Base-by-base conservation (phyloP, 2,329 filamentous ascomycete genomes). In the Alternaria ventricosa region DNA sequence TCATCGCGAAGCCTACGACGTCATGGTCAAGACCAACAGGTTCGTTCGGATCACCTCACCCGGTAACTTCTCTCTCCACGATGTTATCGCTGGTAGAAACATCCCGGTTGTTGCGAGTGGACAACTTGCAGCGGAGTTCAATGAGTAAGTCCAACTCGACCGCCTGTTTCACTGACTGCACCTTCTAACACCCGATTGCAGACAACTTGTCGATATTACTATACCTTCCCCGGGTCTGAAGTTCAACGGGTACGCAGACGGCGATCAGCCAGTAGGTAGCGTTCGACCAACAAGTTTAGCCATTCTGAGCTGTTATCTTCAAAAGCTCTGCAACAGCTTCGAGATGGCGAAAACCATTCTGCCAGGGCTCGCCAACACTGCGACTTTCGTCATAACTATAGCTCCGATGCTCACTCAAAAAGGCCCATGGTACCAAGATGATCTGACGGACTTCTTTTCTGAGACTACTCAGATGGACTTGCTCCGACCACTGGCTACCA, bases 401-500 rank as follows among this genome's bases (percentile, higher is more conserved):
- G 36, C 36, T 41, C 36, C n/a, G 36, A 41, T 41, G 36, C 36
- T 41, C 36, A 0, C 36, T 41, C n/a, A 41, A 1, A 1, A 41
- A 18, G 4, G 36, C 36, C 36, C 36, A 41, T 41, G 36, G 36
- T 41, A 41, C 36, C 36, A 41, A 3, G 36, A 41, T 0, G 36
- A 41, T 0, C 0, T 41, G 36, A 18, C 36, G 6, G 36, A 41
- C 8, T 41, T 41, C 36, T 41, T 41, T 0, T 41, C 36, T 0
- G n/a, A 41, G n/a, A 0, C 3, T 41, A 41, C 5, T 0, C 36
- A 41, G 5, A 41, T 0, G 36, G 9, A 11, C 36, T 6, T 41
- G 5, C 36, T 41, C 5, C 0, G 4, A 1, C 0, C 0, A 41
- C 1, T 41, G n/a, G 1, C 36, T 3, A 0, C 4, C 3, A 0